These are phyloP conservation scores for Salisapilia sapeloensis DNA, from an alignment of 352 stramenopile genomes.

Conservation along the genomic window DNA sequence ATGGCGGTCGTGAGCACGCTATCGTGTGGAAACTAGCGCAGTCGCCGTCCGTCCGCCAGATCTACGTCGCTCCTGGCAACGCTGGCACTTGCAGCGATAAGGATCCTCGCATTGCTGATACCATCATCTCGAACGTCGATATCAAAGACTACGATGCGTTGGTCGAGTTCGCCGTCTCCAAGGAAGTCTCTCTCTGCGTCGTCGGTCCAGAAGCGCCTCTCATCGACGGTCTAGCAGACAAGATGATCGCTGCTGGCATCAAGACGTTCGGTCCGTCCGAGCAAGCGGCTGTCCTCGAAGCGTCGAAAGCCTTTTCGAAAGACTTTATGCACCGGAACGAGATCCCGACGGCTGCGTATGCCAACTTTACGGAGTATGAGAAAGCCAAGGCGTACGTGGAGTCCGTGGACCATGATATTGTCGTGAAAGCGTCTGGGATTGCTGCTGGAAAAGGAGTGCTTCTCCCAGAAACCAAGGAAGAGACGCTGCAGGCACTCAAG, in stretches of 20 bases:
- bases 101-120: constrained; percentile 48
- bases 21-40: constrained; percentile 89
- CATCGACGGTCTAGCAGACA: constrained; percentile 92
- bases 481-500: constrained; percentile 86
- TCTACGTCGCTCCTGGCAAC: constrained; percentile 87
- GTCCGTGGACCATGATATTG: constrained; percentile 87
- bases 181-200: constrained; percentile 90
- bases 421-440: constrained; percentile 99
- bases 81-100: constrained; percentile 50
- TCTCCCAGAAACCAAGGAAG: constrained; percentile 86
- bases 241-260: constrained; percentile 84
- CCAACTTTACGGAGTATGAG: constrained; percentile 91
- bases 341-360: constrained; percentile 96
- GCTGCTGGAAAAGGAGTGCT: constrained; percentile 98
- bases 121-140: constrained; percentile 32
- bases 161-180: constrained; percentile 64
- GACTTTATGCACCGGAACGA: constrained; percentile 96
- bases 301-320: constrained; percentile 98
- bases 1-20: constrained; percentile 88
- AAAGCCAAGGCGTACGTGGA: constrained; percentile 87
- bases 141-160: constrained; percentile 45
- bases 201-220: constrained; percentile 96
- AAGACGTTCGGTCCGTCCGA: constrained; percentile 92
- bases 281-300: constrained; percentile 92
- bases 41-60: constrained; percentile 41